Percentiles rank a stretch among this genome's conserved stretches.
Evolutionary conservation across 768 basidiomycete species (phyloP).

Genomic region (Tricholoma bakamatsutake): DNA sequence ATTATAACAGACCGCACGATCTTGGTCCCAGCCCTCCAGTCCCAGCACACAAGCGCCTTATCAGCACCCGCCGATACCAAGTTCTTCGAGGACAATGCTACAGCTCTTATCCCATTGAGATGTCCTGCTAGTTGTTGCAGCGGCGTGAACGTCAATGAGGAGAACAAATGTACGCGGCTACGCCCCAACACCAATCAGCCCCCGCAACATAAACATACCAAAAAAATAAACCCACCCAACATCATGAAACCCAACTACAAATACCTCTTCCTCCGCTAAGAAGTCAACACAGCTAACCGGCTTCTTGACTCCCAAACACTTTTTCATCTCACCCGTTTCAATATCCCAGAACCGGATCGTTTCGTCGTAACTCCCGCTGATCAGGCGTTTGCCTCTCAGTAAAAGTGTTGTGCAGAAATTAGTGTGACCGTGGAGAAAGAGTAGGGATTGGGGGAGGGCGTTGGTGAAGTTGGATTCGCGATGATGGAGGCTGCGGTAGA

Average conservation of each 20-base stretch:
- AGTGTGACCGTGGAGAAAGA: constrained; percentile 79
- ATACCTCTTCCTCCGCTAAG: constrained; percentile 79
- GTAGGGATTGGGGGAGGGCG: constrained; percentile 68
- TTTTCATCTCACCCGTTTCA: constrained; percentile 53
- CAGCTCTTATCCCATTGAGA: constrained; percentile 84
- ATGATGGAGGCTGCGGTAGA: constrained; percentile 79
- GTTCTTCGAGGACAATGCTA: constrained; percentile 78
- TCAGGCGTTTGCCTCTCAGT: constrained; percentile 71
- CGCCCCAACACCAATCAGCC: background rate
- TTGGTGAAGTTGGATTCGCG: constrained; percentile 80
- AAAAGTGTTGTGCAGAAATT: constrained; percentile 84
- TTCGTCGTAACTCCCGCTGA: constrained; percentile 89
- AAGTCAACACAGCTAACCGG: constrained; percentile 90
- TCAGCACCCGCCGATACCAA: constrained; percentile 81
- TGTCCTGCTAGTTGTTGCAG: constrained; percentile 82
- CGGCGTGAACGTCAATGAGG: constrained; percentile 77
- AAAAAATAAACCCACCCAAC: constrained; percentile 54
- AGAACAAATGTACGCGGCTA: constrained; percentile 86
- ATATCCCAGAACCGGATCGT: constrained; percentile 93
- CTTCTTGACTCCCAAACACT: constrained; percentile 79
- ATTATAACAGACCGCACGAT: constrained; percentile 46
- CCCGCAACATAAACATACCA: background rate
- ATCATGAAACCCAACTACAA: constrained; percentile 90
- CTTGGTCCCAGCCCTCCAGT: constrained; percentile 85
- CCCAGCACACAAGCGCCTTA: constrained; percentile 81